A percentile compares a stretch with the other conserved stretches of the same genome.
phyloP scores from a whole-genome alignment of 2,329 filamentous ascomycete species.

The Thielaviopsis ethacetica region DNA sequence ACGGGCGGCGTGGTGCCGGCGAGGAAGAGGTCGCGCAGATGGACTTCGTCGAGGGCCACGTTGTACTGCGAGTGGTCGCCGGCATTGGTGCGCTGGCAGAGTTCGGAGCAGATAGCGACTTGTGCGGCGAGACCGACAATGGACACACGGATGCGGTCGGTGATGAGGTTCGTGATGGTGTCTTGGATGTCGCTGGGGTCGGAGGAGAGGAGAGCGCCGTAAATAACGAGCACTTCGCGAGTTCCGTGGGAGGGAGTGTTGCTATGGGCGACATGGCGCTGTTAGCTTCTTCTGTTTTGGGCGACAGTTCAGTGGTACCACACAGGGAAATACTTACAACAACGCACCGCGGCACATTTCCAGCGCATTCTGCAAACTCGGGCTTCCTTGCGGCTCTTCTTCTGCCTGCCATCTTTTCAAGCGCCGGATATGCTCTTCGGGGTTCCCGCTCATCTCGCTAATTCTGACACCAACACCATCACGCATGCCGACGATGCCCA shows the following conservation, averaged over 20 bases:
- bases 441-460: slow-evolving; percentile 82
- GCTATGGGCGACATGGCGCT: slow-evolving; percentile 26
- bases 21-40: slow-evolving; percentile 81
- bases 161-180: slow-evolving; percentile 63
- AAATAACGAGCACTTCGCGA: slow-evolving; percentile 78
- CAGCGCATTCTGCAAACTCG: slow-evolving; percentile 81
- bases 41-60: slow-evolving; percentile 58
- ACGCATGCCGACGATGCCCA: slow-evolving; percentile 82
- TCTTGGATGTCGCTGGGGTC: slow-evolving; percentile 93
- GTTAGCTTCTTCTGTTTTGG: no score
- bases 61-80: slow-evolving; percentile 63
- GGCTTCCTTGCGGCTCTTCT: slow-evolving; percentile 54
- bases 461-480: slow-evolving; percentile 78
- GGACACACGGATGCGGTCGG: slow-evolving; percentile 71
- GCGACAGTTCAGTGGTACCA: no score
- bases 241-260: slow-evolving; percentile 90
- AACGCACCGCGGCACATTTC: slow-evolving; percentile 87
- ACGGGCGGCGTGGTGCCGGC: slow-evolving; percentile 78
- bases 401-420: slow-evolving; percentile 47
- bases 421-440: slow-evolving; percentile 68
- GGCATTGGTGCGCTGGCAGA: slow-evolving; percentile 74
- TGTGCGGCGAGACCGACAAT: slow-evolving; percentile 85
- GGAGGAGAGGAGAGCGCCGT: slow-evolving; percentile 75
- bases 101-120: slow-evolving; percentile 78
- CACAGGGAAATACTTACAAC: slow-evolving; percentile 41